Evolutionary conservation across 192 early-diverging fungal species (phyloP), one percentile per base, ranked within the genome.

Genomic region (Linnemannia zychae): DNA sequence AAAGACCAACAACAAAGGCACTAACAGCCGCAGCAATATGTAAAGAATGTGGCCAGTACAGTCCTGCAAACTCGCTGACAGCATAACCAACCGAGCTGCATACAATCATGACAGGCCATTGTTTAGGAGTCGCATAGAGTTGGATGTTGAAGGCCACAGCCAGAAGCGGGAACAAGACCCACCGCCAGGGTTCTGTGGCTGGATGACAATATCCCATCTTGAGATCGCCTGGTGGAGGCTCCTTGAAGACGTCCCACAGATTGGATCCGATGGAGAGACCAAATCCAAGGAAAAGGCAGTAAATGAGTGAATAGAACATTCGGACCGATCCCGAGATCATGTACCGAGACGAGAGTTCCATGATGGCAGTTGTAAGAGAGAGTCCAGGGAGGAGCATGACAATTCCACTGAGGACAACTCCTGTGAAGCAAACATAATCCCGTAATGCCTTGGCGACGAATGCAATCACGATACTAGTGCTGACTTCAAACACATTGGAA

Each of bases 271-370:
- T 89, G 2, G 91, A 91, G 16, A 96, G 88, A 28, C 95, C 96
- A 74, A 93, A 96, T 20, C 93, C 96, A 38, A 96, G 89, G 78
- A 96, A 91, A 53, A 96, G 90, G 47, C 95, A 94, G n/a, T 92
- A 94, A 46, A 96, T 94, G 18, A 98, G 80, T 11, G 96, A 92
- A 78, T 95, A 92, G 49, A 97, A 91, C 71, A 97, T 88, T 22
- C 96, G 91, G 16, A 97, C 95, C 0, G 94, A 93, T 34, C 98
- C 98, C 3, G 94, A 93, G 50, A 98, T 93, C 83, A 97, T 91
- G 79, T 97, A 97, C 24, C 94, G 90, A 12, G 96, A 95, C 1
- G 95, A 93, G 69, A 99, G 89, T 78, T 99, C 97, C 86, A 97
- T 96, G 68, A 99, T 94, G n/a, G 94, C 89, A 44, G 94, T 91